A percentile compares a stretch with the other conserved stretches of the same genome.
Conservation (phyloP, 768 basidiomycete species). For the Candolleomyces eurysporus region DNA sequence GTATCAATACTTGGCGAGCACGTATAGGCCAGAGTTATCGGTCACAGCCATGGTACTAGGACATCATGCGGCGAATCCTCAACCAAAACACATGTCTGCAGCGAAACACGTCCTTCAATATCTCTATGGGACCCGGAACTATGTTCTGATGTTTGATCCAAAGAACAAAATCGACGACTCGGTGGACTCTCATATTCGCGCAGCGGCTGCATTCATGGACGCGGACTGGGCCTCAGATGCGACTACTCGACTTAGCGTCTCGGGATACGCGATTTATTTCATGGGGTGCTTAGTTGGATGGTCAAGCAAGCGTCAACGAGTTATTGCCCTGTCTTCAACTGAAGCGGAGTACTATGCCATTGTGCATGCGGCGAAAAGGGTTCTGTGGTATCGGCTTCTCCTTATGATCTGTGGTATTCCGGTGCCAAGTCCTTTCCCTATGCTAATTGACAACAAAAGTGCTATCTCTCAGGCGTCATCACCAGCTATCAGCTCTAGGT, state of each 20-base stretch:
- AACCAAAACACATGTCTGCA: slow-evolving; percentile 20
- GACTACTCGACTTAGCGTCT: too few species aligned
- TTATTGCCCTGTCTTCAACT: slow-evolving; percentile 30
- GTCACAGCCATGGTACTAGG: slow-evolving; percentile 23
- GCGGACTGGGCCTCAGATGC: slow-evolving; percentile 33
- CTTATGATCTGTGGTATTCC: slow-evolving; percentile 9
- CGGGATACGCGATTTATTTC: too few species aligned
- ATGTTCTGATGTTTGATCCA: slow-evolving; percentile 11
- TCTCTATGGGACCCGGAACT: slow-evolving; percentile 21
- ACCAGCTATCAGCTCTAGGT: slow-evolving; percentile 21
- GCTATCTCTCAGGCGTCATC: slow-evolving; percentile 7
- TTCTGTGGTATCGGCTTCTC: slow-evolving; percentile 26
- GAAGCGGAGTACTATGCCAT: slow-evolving; percentile 38
- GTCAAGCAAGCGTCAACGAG: too few species aligned
- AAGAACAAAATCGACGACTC: neutral
- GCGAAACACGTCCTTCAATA: slow-evolving; percentile 26
- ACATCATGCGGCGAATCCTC: slow-evolving; percentile 21
- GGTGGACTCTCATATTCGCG: slow-evolving; percentile 4
- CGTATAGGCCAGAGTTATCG: slow-evolving; percentile 30
- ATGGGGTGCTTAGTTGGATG: too few species aligned
- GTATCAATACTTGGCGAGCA: slow-evolving; percentile 21
- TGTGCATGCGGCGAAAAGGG: slow-evolving; percentile 22
- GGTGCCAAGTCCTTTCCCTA: slow-evolving; percentile 13
- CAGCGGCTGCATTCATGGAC: slow-evolving; percentile 18
- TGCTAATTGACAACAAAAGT: slow-evolving; percentile 21